Conservation (phyloP, 2,329 filamentous ascomycete species). For the Colletotrichum costaricense region DNA sequence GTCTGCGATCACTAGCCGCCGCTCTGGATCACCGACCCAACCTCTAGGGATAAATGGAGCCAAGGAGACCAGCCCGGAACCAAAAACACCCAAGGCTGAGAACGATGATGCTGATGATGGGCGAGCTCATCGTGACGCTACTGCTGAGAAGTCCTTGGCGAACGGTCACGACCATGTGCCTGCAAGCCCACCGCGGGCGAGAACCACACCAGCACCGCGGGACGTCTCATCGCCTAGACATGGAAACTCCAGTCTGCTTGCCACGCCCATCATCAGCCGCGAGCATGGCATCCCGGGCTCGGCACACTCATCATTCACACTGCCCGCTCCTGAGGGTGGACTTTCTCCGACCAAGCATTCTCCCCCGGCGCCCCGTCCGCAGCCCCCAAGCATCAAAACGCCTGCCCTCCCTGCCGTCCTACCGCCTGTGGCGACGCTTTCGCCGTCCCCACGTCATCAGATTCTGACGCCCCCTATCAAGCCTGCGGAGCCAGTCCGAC, state of each 20-base stretch:
- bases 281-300: slow-evolving; percentile 34
- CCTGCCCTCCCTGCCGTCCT: slow-evolving; percentile 56
- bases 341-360: slow-evolving; percentile 65
- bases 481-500: slow-evolving; percentile 47
- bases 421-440: slow-evolving; percentile 67
- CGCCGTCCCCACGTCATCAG: slow-evolving; percentile 67
- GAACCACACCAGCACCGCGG: slow-evolving; percentile 19
- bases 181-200: not conserved
- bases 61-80: not conserved
- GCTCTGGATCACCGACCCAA: not conserved
- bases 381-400: slow-evolving; percentile 27
- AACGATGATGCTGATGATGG: not conserved
- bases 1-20: not conserved
- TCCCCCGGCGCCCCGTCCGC: slow-evolving; percentile 48
- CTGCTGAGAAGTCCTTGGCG: not conserved
- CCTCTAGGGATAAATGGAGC: not conserved
- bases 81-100: slow-evolving; percentile 21
- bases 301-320: slow-evolving; percentile 31
- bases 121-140: not conserved
- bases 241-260: slow-evolving; percentile 28
- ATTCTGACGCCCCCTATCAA: slow-evolving; percentile 73
- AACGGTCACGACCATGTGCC: not conserved
- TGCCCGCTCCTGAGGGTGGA: slow-evolving; percentile 56
- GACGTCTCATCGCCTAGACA: slow-evolving; percentile 25
- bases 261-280: slow-evolving; percentile 34